Conservation (phyloP, 2,329 filamentous ascomycete genomes). For the Daldinia eschscholtzii region DNA sequence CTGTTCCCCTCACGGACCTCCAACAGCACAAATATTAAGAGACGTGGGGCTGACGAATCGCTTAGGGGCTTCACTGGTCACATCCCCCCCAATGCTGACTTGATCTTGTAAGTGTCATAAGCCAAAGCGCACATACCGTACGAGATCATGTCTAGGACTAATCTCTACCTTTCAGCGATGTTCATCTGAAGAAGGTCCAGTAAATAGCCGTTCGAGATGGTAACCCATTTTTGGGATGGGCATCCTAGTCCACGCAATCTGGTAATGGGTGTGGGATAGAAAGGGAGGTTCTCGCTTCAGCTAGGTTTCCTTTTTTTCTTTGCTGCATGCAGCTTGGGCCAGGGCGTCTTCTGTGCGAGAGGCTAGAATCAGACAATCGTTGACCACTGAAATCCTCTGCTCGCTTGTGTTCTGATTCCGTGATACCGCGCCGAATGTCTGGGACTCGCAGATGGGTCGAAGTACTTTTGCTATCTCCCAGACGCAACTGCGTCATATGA, state of each 20-base stretch:
- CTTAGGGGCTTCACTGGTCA: constrained; percentile 48
- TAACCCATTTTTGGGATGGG: constrained; percentile 3
- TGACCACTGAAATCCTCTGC: constrained; percentile 35
- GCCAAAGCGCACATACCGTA: constrained; percentile 4
- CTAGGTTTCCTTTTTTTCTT: constrained; percentile 20
- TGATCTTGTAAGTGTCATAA: constrained; percentile 52
- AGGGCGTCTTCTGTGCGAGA: constrained; percentile 37
- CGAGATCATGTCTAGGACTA: constrained; percentile 13
- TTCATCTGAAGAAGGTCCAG: constrained; percentile 48
- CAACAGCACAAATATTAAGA: constrained; percentile 12
- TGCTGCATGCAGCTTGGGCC: constrained; percentile 30
- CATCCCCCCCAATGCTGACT: constrained; percentile 52
- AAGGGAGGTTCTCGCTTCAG: constrained; percentile 36
- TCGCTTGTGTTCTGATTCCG: constrained; percentile 31
- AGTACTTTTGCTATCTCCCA: constrained; percentile 10
- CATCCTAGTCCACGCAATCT: constrained; percentile 19
- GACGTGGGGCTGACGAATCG: constrained; percentile 29
- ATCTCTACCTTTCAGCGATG: constrained; percentile 43
- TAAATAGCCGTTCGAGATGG: constrained; percentile 34
- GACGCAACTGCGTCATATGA: constrained; percentile 28
- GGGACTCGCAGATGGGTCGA: constrained; percentile 31
- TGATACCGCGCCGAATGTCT: constrained; percentile 33
- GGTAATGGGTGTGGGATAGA: constrained; percentile 21
- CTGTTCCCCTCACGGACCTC: constrained; percentile 6
- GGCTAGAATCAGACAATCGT: constrained; percentile 42